Evolutionary conservation across 2,329 filamentous ascomycete genomes (phyloP).

Genomic region (Cercospora zeina): DNA sequence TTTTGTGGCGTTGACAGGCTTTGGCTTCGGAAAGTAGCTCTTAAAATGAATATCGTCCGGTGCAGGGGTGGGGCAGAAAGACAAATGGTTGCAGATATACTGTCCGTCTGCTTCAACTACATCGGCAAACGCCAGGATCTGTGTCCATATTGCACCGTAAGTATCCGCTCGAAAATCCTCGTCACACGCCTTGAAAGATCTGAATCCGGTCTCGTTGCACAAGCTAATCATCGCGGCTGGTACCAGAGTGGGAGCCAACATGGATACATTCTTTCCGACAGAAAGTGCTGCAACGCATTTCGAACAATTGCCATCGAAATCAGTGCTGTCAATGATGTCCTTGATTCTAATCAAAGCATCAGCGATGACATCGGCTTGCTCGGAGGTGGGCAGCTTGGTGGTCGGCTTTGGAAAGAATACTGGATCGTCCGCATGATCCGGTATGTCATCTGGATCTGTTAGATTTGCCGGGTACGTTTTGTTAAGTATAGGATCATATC

Average conservation of each 20-base stretch:
- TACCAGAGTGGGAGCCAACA: constrained; percentile 51
- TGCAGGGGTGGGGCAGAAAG: constrained; percentile 52
- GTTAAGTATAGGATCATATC: constrained; percentile 56
- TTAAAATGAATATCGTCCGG: constrained; percentile 50
- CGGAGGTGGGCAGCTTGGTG: constrained; percentile 47
- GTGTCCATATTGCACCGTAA: constrained; percentile 60
- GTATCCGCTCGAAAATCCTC: constrained; percentile 50
- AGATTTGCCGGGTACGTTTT: constrained; percentile 56
- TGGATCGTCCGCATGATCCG: constrained; percentile 52
- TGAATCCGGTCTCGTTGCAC: constrained; percentile 52
- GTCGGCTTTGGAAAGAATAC: constrained; percentile 52
- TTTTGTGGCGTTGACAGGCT: constrained; percentile 48
- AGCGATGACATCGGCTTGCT: constrained; percentile 47
- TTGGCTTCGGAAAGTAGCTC: constrained; percentile 56
- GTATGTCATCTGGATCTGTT: constrained; percentile 56
- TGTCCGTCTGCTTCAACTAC: constrained; percentile 57
- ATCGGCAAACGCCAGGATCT: constrained; percentile 57
- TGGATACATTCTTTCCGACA: constrained; percentile 54
- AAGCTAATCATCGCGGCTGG: constrained; percentile 55
- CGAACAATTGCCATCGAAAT: constrained; percentile 49
- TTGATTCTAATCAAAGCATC: constrained; percentile 49
- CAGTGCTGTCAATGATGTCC: constrained; percentile 44
- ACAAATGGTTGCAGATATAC: constrained; percentile 58
- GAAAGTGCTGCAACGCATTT: constrained; percentile 56
- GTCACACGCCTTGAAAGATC: constrained; percentile 52